Conservation (phyloP, 805 yeast species). For the Nakazawaea peltata region DNA sequence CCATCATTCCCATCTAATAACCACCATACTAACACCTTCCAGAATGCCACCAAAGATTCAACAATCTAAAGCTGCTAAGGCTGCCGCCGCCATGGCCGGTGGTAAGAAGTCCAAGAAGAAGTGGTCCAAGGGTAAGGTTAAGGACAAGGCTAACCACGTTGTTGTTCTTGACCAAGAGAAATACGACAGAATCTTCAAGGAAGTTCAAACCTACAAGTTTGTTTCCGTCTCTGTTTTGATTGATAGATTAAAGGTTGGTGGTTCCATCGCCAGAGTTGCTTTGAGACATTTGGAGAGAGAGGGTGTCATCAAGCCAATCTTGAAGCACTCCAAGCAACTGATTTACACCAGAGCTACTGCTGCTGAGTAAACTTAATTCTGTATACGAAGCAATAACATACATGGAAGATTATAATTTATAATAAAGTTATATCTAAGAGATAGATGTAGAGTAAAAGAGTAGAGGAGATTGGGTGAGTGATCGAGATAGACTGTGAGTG, state of each 20-base stretch:
- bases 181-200: constrained; percentile 99
- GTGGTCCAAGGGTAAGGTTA: constrained; percentile 99
- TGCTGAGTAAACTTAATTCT: constrained; percentile 37
- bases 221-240: constrained; percentile 97
- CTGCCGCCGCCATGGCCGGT: constrained; percentile 99
- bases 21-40: too few relatives aligned
- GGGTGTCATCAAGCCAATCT: constrained; percentile 91
- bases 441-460: too few relatives aligned
- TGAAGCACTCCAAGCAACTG: constrained; percentile 93
- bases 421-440: background rate
- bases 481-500: too few relatives aligned
- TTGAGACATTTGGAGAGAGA: constrained; percentile 90
- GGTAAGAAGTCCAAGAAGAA: constrained; percentile 99
- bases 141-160: constrained; percentile 99
- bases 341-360: constrained; percentile 85
- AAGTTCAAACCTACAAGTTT: constrained; percentile 97
- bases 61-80: constrained; percentile 99
- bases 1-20: too few relatives aligned
- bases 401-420: background rate
- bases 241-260: constrained; percentile 99
- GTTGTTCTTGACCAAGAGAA: constrained; percentile 96
- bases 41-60: constrained; percentile 99
- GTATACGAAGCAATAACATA: background rate
- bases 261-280: constrained; percentile 98
- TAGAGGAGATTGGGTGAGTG: too few relatives aligned